phyloP scores from a whole-genome alignment of 768 basidiomycete genomes.

The Psilocybe cubensis region DNA sequence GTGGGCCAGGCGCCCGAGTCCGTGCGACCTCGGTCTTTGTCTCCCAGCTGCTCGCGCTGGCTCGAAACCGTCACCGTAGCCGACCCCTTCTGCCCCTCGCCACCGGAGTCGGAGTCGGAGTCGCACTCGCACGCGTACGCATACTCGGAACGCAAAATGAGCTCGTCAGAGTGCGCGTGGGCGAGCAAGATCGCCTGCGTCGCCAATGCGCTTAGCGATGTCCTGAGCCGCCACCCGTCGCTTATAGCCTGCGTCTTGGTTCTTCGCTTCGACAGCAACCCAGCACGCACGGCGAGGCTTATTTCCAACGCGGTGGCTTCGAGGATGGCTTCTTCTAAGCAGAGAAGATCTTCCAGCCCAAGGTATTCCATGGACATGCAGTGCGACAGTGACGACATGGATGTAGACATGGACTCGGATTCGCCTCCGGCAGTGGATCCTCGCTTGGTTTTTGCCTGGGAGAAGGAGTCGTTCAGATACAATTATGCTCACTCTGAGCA shows the following conservation, averaged over 20 bases:
- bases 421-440: conserved; percentile 27
- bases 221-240: conserved; percentile 26
- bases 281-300: conserved; percentile 19
- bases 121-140: background rate
- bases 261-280: conserved; percentile 33
- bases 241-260: conserved; percentile 37
- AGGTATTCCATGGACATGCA: background rate
- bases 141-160: background rate
- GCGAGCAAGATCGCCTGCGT: conserved; percentile 21
- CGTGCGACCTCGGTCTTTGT: conserved; percentile 14
- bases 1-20: conserved; percentile 28
- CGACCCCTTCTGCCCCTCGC: background rate
- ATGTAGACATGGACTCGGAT: background rate
- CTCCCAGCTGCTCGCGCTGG: conserved; percentile 15
- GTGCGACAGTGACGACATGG: background rate
- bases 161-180: conserved; percentile 1
- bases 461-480: conserved; percentile 41
- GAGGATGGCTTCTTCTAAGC: conserved; percentile 17
- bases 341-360: background rate
- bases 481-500: conserved; percentile 38
- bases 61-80: conserved; percentile 17
- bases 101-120: background rate
- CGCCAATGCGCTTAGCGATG: conserved; percentile 21
- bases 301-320: conserved; percentile 18
- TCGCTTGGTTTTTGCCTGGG: conserved; percentile 40